Evolutionary conservation across 75 land plant genomes (phyloP).

Genomic region (Cupressus sempervirens): DNA sequence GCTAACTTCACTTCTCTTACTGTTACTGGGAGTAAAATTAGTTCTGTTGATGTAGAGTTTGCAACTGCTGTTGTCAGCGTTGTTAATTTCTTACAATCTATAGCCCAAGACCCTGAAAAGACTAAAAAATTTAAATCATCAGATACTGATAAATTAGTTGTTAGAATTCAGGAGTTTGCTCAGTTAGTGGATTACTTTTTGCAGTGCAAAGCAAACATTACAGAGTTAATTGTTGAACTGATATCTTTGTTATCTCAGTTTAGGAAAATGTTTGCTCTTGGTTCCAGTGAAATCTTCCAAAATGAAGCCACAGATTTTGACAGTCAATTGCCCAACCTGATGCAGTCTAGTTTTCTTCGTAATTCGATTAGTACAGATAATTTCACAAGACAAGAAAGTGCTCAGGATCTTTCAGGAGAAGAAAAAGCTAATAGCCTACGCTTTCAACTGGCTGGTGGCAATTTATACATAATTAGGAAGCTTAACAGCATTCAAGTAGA

Average conservation of each 20-base stretch:
- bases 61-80: slow-evolving; percentile 28
- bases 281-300: not conserved
- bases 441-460: slow-evolving; percentile 1
- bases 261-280: not conserved
- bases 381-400: slow-evolving; percentile 10
- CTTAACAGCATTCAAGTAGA: slow-evolving; percentile 9
- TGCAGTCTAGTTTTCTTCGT: not conserved
- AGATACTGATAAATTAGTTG: slow-evolving; percentile 5
- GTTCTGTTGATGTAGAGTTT: slow-evolving; percentile 22
- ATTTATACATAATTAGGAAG: slow-evolving; percentile 6
- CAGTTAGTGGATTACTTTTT: slow-evolving; percentile 20
- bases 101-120: slow-evolving; percentile 5
- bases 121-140: not conserved
- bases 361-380: not conserved
- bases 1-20: slow-evolving; percentile 15
- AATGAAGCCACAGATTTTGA: slow-evolving; percentile 8
- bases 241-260: slow-evolving; percentile 16
- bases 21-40: slow-evolving; percentile 13
- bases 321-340: not conserved
- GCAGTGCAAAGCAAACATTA: slow-evolving; percentile 17
- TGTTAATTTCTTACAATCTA: not conserved
- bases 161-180: slow-evolving; percentile 14
- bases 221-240: slow-evolving; percentile 29
- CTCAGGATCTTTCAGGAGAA: not conserved
- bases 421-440: slow-evolving; percentile 5